Base-by-base conservation (phyloP, 768 basidiomycete species). In the Rhodosporidiobolus sp. region DNA sequence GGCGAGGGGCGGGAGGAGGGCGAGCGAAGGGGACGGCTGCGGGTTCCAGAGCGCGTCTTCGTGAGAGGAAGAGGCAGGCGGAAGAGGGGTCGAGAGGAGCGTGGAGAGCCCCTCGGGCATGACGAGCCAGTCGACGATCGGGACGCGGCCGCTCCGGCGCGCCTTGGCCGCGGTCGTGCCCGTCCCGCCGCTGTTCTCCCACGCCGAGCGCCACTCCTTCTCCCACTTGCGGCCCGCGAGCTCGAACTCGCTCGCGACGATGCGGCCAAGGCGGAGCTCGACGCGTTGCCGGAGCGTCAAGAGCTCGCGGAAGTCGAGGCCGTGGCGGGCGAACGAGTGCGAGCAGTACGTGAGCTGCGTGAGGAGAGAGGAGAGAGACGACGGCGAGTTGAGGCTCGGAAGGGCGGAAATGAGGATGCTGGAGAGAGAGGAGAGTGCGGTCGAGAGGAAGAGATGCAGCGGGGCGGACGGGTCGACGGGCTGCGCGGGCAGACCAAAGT, bases 301-400 rank as follows among this genome's bases (percentile, higher is more conserved):
- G 26, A 89, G 81, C 0, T 84, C 81, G 45, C 88, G 86, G 81
- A 99, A 98, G 79, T 96, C 94, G 77, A 95, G 85, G 0, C 95
- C 95, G 24, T 95, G 86, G n/a, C 94, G 87, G 0, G 91, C 85
- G 78, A 96, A 96, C 1, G 94, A 93, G 26, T 88, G 87, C 14
- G 93, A 88, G 79, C 94, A 96, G 81, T 98, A 97, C 20, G 90
- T 90, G 56, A 98, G 86, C 77, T 98, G 95, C 0, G 94, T 95
- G 69, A 96, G 87, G 54, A 94, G 85, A 48, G 94, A 88, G 30
- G 92, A 85, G 74, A 95, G 85, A 32, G 90, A 83, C 28, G 89
- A 80, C 0, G 82, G 67, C 53, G 83, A 81, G 50, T 84, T 85
- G 48, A 85, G 78, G 17, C 72, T 70, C 0, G 88, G 86, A 24